phyloP scores from a whole-genome alignment of 345 rosid genomes.

The Eucalyptus curtisii region DNA sequence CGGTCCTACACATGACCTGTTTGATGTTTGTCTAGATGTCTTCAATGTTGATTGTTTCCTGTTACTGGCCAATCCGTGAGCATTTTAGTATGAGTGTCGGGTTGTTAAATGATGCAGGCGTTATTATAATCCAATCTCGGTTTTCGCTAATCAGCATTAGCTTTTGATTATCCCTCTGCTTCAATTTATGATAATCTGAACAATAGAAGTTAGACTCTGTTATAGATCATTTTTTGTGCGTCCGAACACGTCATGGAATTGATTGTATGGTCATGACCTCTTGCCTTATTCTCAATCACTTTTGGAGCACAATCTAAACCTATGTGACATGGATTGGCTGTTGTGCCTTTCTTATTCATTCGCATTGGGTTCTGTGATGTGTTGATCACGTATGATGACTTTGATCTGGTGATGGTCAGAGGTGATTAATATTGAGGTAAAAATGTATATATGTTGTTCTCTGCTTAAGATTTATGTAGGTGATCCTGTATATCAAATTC shows the following conservation, averaged over 20 bases:
- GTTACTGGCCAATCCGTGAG: background rate
- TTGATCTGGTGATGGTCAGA: background rate
- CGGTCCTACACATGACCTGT: background rate
- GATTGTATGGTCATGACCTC: background rate
- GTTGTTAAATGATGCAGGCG: background rate
- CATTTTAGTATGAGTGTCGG: background rate
- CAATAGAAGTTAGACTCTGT: background rate
- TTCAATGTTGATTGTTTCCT: background rate
- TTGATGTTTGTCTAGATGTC: background rate
- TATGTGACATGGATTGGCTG: background rate
- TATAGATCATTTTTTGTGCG: too few species aligned
- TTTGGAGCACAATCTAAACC: background rate
- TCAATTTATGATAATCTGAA: background rate
- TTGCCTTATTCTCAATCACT: background rate
- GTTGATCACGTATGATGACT: background rate
- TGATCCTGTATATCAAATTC: background rate
- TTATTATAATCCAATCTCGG: background rate
- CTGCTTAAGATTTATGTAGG: background rate
- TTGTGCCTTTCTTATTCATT: background rate
- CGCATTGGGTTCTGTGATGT: background rate
- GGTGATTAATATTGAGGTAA: background rate
- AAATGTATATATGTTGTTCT: background rate
- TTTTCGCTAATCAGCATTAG: background rate
- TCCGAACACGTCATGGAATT: background rate
- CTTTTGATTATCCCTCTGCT: background rate